These are phyloP conservation scores for Paracamarosporium sp. DNA, from an alignment of 2,329 filamentous ascomycete species.

Conservation along the genomic window DNA sequence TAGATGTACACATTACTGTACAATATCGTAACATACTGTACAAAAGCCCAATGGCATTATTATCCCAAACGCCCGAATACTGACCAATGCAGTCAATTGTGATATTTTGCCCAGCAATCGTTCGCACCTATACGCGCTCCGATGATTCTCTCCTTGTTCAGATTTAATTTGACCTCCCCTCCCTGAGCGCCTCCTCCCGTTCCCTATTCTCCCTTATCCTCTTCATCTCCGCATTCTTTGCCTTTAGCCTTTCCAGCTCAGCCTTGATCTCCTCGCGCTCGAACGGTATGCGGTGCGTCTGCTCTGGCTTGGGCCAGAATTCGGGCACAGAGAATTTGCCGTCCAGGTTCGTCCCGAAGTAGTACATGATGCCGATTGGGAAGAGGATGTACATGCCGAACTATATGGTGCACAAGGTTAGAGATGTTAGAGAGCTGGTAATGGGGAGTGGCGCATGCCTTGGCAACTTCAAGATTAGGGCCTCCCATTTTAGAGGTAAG, in stretches of 20 bases:
- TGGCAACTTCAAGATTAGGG: slow-evolving; percentile 93
- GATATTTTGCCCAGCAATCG: not conserved
- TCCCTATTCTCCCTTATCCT: slow-evolving; percentile 53
- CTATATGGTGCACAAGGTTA: slow-evolving; percentile 61
- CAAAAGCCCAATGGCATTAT: slow-evolving; percentile 10
- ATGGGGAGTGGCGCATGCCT: slow-evolving; percentile 61
- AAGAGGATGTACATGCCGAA: slow-evolving; percentile 99
- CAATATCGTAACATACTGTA: slow-evolving; percentile 33
- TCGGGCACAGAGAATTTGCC: slow-evolving; percentile 79
- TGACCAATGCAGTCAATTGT: slow-evolving; percentile 14
- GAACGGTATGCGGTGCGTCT: slow-evolving; percentile 77
- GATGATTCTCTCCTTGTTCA: too few species aligned
- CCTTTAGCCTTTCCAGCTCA: slow-evolving; percentile 77
- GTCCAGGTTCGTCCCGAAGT: slow-evolving; percentile 98
- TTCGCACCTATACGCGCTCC: slow-evolving; percentile 13
- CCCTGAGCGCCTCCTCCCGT: slow-evolving; percentile 37
- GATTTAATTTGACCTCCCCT: too few species aligned
- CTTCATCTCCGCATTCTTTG: slow-evolving; percentile 54
- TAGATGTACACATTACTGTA: slow-evolving; percentile 31
- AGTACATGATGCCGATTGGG: slow-evolving; percentile 99
- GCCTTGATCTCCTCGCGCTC: slow-evolving; percentile 82
- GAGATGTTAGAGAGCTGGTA: slow-evolving; percentile 7
- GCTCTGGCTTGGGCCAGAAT: slow-evolving; percentile 88
- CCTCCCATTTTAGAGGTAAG: slow-evolving; percentile 68
- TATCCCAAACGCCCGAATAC: slow-evolving; percentile 22